These are phyloP conservation scores for Alternaria triticimaculans DNA, from an alignment of 2,329 filamentous ascomycete species.

Conservation along the genomic window DNA sequence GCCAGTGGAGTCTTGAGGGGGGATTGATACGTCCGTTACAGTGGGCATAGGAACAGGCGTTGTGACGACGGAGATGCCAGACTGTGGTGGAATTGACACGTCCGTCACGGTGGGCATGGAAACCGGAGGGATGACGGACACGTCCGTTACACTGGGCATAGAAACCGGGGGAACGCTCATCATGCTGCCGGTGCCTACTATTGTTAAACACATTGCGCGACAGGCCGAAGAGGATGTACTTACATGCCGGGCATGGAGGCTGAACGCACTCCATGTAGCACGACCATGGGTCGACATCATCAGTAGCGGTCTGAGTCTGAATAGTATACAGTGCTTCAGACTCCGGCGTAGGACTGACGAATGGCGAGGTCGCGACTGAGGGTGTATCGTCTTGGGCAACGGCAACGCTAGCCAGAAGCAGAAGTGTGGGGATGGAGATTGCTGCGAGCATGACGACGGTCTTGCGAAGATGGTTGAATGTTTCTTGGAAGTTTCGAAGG, in stretches of 20 bases:
- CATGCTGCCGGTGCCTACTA: slow-evolving; percentile 13
- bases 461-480: background rate
- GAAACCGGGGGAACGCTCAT: slow-evolving; percentile 14
- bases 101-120: slow-evolving; percentile 17
- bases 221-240: background rate
- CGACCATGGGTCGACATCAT: slow-evolving; percentile 21
- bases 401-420: slow-evolving; percentile 36
- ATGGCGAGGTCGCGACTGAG: slow-evolving; percentile 21
- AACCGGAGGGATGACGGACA: slow-evolving; percentile 3
- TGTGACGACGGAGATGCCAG: slow-evolving; percentile 14
- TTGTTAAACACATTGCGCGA: slow-evolving; percentile 4
- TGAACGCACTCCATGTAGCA: slow-evolving; percentile 37
- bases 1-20: slow-evolving; percentile 23
- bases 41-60: slow-evolving; percentile 7
- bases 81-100: slow-evolving; percentile 9
- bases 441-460: slow-evolving; percentile 31
- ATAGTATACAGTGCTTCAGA: slow-evolving; percentile 35
- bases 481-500: background rate
- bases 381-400: slow-evolving; percentile 21
- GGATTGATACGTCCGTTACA: slow-evolving; percentile 23
- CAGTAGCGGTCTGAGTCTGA: slow-evolving; percentile 27
- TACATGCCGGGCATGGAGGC: slow-evolving; percentile 38
- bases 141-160: slow-evolving; percentile 20
- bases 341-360: slow-evolving; percentile 21
- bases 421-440: slow-evolving; percentile 27